Evolutionary conservation across 306 rosid genomes (phyloP), one percentile per base, ranked within the genome.

Genomic region (Hippophae rhamnoides): DNA sequence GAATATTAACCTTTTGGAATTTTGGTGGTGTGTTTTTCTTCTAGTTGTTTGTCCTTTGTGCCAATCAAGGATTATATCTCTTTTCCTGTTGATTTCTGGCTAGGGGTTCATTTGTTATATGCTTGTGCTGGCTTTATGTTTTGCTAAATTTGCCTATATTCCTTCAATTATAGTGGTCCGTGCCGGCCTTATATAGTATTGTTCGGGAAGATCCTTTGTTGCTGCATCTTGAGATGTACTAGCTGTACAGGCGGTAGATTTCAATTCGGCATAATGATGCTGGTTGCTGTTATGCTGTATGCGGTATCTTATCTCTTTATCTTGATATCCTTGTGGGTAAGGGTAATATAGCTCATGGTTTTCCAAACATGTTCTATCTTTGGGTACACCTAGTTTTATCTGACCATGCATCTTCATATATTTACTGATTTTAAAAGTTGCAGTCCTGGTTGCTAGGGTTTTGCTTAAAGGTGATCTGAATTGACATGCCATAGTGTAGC

Each of bases 221-320:
- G 74, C 80, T 77, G 86, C 63, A 63, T 64, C 78, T 58, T 40
- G 64, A 75, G 77, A 59, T 63, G 74, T 56, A 64, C 65, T 63
- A 68, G 82, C 78, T 64, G 82, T 72, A 68, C 64, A 54, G 68
- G 64, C 58, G 81, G 78, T 76, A 57, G 78, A 57, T 74, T 67
- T 74, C 61, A 62, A 52, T 67, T 53, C 43, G 55, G 62, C 63
- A 72, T 57, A 57, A 74, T 58, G 64, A 42, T 68, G 69, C 79
- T 67, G 77, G 68, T 67, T 67, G 82, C 79, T 43, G 70, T 73
- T 70, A 46, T 67, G 82, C 79, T 43, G 70, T 73, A 70, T 50
- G 43, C 67, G 8, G 58, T 58, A 61, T 66, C 62, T 64, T 62
- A 66, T 70, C 84, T 60, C 61, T 68, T 66, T 60, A 26, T 65